Base-by-base conservation (phyloP, 2,329 filamentous ascomycete species). In the Colletotrichum tanaceti region DNA sequence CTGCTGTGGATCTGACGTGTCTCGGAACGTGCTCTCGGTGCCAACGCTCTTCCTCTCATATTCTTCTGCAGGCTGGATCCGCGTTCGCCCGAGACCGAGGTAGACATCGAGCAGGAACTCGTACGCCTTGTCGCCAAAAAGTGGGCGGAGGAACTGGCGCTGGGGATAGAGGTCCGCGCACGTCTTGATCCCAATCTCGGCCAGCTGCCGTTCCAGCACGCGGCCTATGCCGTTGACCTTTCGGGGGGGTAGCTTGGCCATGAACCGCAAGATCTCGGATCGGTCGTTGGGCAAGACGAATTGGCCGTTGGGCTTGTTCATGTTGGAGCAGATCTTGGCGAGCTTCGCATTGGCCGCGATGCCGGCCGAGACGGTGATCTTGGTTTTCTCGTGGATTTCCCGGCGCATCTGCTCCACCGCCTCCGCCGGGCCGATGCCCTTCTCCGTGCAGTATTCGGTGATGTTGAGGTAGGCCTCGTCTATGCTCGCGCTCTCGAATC, bases 381-480 rank as follows among this genome's bases (percentile, higher is more conserved):
- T 89, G 0, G 93, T 91, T 74, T 87, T 89, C 69, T 93, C 87
- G 44, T 91, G 85, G 1, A 99, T 88, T 74, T 97, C 89, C 13
- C 84, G 84, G 11, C 96, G 89, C 82, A 98, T 89, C 73, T 94
- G 89, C 52, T 89, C 85, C 14, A 98, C 92, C 0, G 85, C 92
- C 38, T 93, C 90, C 53, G 91, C 90, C 0, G 95, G 90, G 0
- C 80, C 83, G 76, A 95, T 85, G 13, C 86, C 75, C 70, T 94
- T 90, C 41, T 89, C 86, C 13, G 81, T 73, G 75, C 95, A 97
- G 76, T 97, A 98, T 58, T 90, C 84, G 0, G 96, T 98, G 67
- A 99, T 92, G 74, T 99, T 98, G 35, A 99, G 84, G 76, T 98
- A 99, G 0, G 96, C 96, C 78, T 99, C 96, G 73, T 99, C 96